Conservation (phyloP, 306 rosid species). For the Ormosia semicastrata region DNA sequence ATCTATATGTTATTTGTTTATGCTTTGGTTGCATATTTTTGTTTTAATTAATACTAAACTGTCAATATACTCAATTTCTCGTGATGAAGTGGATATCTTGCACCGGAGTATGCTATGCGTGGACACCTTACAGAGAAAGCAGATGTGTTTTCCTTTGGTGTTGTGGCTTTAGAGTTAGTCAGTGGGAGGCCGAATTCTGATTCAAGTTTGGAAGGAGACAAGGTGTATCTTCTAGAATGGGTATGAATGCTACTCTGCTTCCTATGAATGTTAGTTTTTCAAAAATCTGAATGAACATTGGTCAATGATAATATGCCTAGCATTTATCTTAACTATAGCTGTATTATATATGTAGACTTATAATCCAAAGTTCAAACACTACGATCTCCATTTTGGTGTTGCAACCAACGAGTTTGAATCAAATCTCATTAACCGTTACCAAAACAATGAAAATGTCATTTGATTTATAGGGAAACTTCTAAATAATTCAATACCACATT, state of each 20-base stretch:
- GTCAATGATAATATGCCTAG: background rate
- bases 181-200: slow-evolving; percentile 76
- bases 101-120: slow-evolving; percentile 89
- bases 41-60: background rate
- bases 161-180: slow-evolving; percentile 72
- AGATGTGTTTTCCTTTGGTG: slow-evolving; percentile 84
- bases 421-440: background rate
- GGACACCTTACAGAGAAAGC: slow-evolving; percentile 89
- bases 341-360: background rate
- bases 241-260: slow-evolving; percentile 35
- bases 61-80: background rate
- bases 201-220: slow-evolving; percentile 55
- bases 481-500: background rate
- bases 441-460: background rate
- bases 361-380: background rate
- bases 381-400: background rate
- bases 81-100: slow-evolving; percentile 73
- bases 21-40: background rate
- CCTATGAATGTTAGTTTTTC: background rate
- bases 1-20: background rate
- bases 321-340: background rate
- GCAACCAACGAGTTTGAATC: background rate
- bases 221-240: slow-evolving; percentile 75
- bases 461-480: background rate
- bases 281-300: background rate